Base-by-base conservation (phyloP, 208 protist species). In the Porcisia hertigi region DNA sequence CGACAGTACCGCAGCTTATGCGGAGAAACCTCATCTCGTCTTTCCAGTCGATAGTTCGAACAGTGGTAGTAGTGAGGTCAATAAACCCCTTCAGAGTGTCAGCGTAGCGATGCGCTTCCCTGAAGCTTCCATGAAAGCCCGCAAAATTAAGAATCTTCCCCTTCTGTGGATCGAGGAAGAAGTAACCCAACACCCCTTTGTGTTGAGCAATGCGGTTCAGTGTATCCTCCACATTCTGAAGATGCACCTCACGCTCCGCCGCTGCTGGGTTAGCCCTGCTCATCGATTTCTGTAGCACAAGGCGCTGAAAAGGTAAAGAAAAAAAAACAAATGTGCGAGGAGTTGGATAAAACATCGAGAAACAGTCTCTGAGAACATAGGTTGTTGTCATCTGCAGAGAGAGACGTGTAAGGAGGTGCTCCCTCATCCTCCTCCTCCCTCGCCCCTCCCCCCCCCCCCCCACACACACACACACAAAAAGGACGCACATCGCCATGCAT, bases 21-120 rank as follows among this genome's bases (percentile, higher is more conserved):
- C 92, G 86, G 43, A 96, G 82, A 84, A 96, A 96, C 20, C 89
- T 94, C 81, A 96, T 82, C 64, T 90, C 80, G 66, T 96, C 90
- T 25, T 84, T 80, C 81, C 84, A 92, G 79, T 94, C 90, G 66
- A 96, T 86, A 14, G 84, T 96, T 43, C 90, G 83, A 1, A 96
- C 78, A 0, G 92, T 94, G 53, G 92, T 94, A 5, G 77, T 65
- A n/a, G 88, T 89, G 58, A 95, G 67, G 57, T 86, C 76, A 52
- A 91, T 92, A 55, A 96, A 88, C 12, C 87, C 90, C 39, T 81
- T 81, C 72, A 94, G 76, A 49, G 86, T 92, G 11, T 86, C 83
- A 9, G 83, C 88, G 71, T 95, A 96, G 62, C 76, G 86, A 25
- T 71, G 69, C n/a, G 86, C 84, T 43, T 86, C 81, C 43, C 71